These are phyloP conservation scores for Aspergillus pseudoviridinutans DNA, from an alignment of 2,329 filamentous ascomycete species.

Conservation along the genomic window DNA sequence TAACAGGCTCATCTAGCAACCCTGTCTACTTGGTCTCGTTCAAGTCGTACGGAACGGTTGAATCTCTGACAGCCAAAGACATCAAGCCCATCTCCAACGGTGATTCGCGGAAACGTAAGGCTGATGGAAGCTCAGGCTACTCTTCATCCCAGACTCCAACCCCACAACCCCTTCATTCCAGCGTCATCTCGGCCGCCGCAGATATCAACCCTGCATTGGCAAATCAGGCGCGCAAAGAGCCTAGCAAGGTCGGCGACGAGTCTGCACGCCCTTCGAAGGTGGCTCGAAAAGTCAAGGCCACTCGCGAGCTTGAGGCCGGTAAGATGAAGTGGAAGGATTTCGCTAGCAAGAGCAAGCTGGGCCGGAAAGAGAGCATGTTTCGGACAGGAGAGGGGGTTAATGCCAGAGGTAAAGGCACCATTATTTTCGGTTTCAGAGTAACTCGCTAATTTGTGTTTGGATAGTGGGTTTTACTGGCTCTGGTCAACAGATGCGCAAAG, in stretches of 20 bases:
- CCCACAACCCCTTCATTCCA: conserved; percentile 42
- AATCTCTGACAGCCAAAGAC: conserved; percentile 77
- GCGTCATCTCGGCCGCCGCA: conserved; percentile 63
- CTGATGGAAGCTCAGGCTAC: conserved; percentile 66
- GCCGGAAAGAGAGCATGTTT: conserved; percentile 97
- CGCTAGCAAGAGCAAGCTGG: conserved; percentile 64
- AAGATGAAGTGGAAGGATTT: conserved; percentile 97
- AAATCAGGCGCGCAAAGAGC: conserved; percentile 60
- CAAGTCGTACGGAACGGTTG: conserved; percentile 77
- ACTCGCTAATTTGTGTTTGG: conserved; percentile 21
- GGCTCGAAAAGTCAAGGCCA: conserved; percentile 77
- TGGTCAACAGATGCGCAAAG: conserved; percentile 93
- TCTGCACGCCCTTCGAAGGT: conserved; percentile 61
- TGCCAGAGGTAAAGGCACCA: conserved; percentile 67
- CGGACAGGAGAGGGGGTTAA: conserved; percentile 82
- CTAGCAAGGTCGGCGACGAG: conserved; percentile 59
- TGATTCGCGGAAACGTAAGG: conserved; percentile 75
- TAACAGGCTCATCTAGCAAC: conserved; percentile 85
- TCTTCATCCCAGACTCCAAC: conserved; percentile 41
- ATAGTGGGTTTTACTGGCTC: conserved; percentile 94
- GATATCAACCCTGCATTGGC: conserved; percentile 63
- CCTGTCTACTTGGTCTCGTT: conserved; percentile 95
- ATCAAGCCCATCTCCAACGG: conserved; percentile 70
- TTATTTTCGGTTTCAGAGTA: conserved; percentile 1
- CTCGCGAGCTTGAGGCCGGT: conserved; percentile 82